These are phyloP conservation scores for Phytophthora sojae DNA, from an alignment of 352 stramenopile species.

Conservation along the genomic window DNA sequence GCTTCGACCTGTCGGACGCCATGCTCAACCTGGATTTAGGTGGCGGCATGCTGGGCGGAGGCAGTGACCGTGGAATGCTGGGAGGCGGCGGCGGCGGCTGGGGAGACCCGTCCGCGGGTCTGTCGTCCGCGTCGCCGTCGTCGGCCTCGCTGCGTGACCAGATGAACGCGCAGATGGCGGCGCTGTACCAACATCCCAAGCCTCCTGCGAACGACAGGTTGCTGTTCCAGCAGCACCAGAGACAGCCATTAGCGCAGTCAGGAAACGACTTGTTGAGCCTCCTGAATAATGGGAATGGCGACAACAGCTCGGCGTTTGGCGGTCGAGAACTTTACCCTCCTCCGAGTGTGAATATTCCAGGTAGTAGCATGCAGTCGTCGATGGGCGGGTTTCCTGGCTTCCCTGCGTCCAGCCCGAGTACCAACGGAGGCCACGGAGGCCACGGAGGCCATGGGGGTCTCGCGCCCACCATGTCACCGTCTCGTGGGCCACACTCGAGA, in stretches of 20 bases:
- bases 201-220: slow-evolving; percentile 18
- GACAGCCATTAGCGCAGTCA: slow-evolving; percentile 45
- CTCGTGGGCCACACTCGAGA: slow-evolving; percentile 24
- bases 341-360: slow-evolving; percentile 23
- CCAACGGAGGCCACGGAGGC: slow-evolving; percentile 4
- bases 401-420: slow-evolving; percentile 22
- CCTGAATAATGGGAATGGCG: slow-evolving; percentile 35
- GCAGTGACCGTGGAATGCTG: slow-evolving; percentile 14
- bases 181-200: slow-evolving; percentile 60
- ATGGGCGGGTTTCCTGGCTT: slow-evolving; percentile 24
- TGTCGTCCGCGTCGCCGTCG: slow-evolving; percentile 36
- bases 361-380: slow-evolving; percentile 23
- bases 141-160: slow-evolving; percentile 59
- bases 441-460: slow-evolving; percentile 1
- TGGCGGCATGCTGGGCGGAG: slow-evolving; percentile 15
- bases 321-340: slow-evolving; percentile 20
- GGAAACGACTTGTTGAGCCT: slow-evolving; percentile 48
- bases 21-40: slow-evolving; percentile 53
- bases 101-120: slow-evolving; percentile 19
- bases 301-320: slow-evolving; percentile 22
- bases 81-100: slow-evolving; percentile 11
- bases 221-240: slow-evolving; percentile 37
- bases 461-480: slow-evolving; percentile 29
- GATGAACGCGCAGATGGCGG: slow-evolving; percentile 85
- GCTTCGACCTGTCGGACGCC: slow-evolving; percentile 51